Conservation (phyloP, 352 stramenopile species). For the Phytophthora pisi region DNA sequence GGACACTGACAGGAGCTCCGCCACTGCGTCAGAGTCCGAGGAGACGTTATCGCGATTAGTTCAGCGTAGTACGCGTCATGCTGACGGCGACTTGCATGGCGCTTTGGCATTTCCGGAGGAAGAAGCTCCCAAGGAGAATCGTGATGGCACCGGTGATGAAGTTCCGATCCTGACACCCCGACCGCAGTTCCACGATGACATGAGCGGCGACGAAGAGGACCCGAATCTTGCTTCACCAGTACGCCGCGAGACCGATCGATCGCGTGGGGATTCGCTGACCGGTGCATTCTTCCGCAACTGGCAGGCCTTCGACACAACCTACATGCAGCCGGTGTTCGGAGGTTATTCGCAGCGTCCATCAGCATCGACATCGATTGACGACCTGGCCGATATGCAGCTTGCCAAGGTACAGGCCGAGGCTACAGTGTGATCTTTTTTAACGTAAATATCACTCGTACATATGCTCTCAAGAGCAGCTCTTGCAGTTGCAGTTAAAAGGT, state of each 20-base stretch:
- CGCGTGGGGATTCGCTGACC: conserved; percentile 54
- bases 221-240: conserved; percentile 24
- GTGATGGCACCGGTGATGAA: conserved; percentile 36
- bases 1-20: conserved; percentile 49
- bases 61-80: conserved; percentile 60
- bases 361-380: conserved; percentile 22
- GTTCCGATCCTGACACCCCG: conserved; percentile 63
- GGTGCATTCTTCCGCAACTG: conserved; percentile 77
- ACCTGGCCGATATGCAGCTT: conserved; percentile 35
- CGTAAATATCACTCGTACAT: not conserved
- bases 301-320: conserved; percentile 78
- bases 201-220: conserved; percentile 53
- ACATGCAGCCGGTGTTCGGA: conserved; percentile 86
- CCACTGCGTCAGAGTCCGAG: conserved; percentile 37
- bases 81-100: conserved; percentile 38
- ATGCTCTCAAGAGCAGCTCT: not conserved
- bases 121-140: conserved; percentile 31
- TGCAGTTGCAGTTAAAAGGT: not conserved
- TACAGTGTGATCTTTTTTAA: conserved; percentile 40
- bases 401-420: conserved; percentile 49
- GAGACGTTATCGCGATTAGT: conserved; percentile 31
- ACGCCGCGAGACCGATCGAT: conserved; percentile 22
- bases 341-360: conserved; percentile 46
- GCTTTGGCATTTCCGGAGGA: conserved; percentile 38
- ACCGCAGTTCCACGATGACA: conserved; percentile 72